Percentiles rank a stretch among this genome's conserved stretches.
Evolutionary conservation across 2,329 filamentous ascomycete genomes (phyloP).

Genomic region (Iodosphaeria phyllophila): DNA sequence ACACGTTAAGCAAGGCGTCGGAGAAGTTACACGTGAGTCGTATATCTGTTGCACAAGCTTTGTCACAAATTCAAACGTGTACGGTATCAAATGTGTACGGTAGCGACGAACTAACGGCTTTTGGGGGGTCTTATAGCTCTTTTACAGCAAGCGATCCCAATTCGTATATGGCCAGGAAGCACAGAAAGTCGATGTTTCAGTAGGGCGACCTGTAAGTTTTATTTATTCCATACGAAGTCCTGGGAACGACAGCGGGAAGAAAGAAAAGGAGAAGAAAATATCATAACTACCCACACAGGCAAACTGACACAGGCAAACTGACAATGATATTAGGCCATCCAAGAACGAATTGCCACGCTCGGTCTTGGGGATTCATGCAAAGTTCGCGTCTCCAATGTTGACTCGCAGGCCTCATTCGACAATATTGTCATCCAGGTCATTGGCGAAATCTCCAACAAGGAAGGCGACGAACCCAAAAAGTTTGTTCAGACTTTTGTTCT

Average conservation of each 20-base stretch:
- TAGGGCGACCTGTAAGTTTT: conserved; percentile 72
- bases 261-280: no score
- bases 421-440: conserved; percentile 98
- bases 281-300: conserved; percentile 2
- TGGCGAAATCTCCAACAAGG: conserved; percentile 92
- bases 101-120: background rate
- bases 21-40: conserved; percentile 88
- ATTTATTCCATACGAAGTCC: no score
- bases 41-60: conserved; percentile 19
- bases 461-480: conserved; percentile 65
- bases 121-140: conserved; percentile 35
- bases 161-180: conserved; percentile 87
- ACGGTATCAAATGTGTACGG: background rate
- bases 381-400: conserved; percentile 93
- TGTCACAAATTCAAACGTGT: background rate
- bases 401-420: conserved; percentile 79
- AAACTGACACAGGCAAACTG: conserved; percentile 2
- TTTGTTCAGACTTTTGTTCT: conserved; percentile 97
- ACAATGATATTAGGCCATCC: no score
- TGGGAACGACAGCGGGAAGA: no score
- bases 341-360: conserved; percentile 81
- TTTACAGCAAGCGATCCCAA: conserved; percentile 92
- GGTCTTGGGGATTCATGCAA: conserved; percentile 88
- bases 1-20: conserved; percentile 81
- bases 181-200: conserved; percentile 67